phyloP scores from a whole-genome alignment of 2,329 filamentous ascomycete genomes.

The Neocucurbitaria cava region DNA sequence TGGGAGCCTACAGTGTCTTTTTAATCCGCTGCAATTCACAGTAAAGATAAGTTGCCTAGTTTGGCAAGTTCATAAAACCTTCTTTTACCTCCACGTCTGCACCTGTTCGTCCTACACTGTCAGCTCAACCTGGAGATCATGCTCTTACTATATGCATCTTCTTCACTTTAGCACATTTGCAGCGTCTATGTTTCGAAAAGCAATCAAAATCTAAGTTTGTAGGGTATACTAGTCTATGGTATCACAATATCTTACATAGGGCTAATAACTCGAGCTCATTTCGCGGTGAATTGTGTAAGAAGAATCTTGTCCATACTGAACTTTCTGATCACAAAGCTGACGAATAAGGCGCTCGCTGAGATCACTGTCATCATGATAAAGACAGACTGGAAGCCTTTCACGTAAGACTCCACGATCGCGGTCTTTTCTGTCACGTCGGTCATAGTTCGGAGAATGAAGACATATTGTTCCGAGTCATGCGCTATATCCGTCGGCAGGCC shows the following conservation, averaged over 20 bases:
- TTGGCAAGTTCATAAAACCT: too few species aligned
- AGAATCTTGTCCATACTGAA: slow-evolving; percentile 42
- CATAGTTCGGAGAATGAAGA: slow-evolving; percentile 31
- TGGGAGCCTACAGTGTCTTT: too few species aligned
- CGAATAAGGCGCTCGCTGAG: slow-evolving; percentile 30
- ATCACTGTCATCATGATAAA: slow-evolving; percentile 32
- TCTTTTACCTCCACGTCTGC: too few species aligned
- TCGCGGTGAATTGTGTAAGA: slow-evolving; percentile 27
- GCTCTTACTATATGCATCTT: neutral
- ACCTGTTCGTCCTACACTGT: too few species aligned
- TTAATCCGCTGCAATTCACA: too few species aligned
- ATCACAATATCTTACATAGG: too few species aligned
- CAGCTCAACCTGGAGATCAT: too few species aligned
- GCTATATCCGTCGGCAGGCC: slow-evolving; percentile 32
- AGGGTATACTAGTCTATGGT: neutral
- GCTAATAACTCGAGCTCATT: slow-evolving; percentile 3
- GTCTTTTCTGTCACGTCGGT: slow-evolving; percentile 15
- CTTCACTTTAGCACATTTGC: neutral
- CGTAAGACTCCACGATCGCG: slow-evolving; percentile 31
- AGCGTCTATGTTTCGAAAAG: too few species aligned
- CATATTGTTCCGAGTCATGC: slow-evolving; percentile 37
- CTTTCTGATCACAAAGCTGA: slow-evolving; percentile 36
- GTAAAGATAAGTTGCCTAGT: too few species aligned
- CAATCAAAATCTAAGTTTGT: neutral
- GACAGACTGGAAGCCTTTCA: slow-evolving; percentile 33